phyloP scores from a whole-genome alignment of 306 rosid species.

The Corylus avellana region DNA sequence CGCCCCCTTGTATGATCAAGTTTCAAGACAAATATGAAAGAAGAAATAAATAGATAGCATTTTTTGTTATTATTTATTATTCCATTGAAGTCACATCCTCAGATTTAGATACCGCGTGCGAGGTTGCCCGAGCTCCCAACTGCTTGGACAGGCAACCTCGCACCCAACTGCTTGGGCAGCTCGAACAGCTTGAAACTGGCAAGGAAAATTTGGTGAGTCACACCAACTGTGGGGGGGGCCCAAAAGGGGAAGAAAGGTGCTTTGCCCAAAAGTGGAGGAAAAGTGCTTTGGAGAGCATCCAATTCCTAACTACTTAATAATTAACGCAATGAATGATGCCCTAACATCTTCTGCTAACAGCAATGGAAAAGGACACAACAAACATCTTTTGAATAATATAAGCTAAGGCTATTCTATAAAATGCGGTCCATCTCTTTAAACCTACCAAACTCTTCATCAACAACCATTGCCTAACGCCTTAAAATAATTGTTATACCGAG shows the following conservation, averaged over 20 bases:
- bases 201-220: too few species aligned
- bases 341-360: not conserved
- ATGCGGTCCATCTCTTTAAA: not conserved
- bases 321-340: not conserved
- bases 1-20: not conserved
- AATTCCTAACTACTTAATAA: not conserved
- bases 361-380: not conserved
- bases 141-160: too few species aligned
- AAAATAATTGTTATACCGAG: constrained; percentile 11
- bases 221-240: too few species aligned
- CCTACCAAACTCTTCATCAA: constrained; percentile 14
- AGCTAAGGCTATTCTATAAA: not conserved
- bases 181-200: too few species aligned
- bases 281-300: not conserved
- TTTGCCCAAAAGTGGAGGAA: not conserved
- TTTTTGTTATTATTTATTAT: not conserved
- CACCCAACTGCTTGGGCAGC: too few species aligned
- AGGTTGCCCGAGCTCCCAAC: too few species aligned
- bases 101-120: too few species aligned
- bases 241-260: too few species aligned
- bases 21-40: not conserved
- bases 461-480: constrained; percentile 4
- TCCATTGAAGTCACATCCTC: not conserved
- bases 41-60: not conserved
- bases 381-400: not conserved